phyloP scores from a whole-genome alignment of 257 asterid species.

The Solanum chmielewskii region DNA sequence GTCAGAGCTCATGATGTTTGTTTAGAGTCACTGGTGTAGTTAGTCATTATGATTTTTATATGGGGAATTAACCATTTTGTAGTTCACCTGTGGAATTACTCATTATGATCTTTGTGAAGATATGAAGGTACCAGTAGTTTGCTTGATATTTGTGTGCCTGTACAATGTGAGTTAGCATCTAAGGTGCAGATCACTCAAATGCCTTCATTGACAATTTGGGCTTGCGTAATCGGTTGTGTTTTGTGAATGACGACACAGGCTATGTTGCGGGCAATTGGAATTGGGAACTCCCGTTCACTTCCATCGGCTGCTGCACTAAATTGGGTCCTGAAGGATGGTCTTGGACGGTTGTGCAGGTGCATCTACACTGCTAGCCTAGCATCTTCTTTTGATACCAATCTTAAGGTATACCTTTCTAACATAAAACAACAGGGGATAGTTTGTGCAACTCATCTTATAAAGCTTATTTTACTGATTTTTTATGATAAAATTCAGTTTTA shows the following conservation, averaged over 20 bases:
- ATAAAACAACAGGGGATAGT: neutral
- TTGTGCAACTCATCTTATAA: neutral
- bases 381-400: constrained; percentile 89
- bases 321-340: constrained; percentile 98
- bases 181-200: neutral
- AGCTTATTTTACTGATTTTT: neutral
- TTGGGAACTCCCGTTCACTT: constrained; percentile 77
- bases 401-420: constrained; percentile 43
- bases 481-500: neutral
- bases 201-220: neutral
- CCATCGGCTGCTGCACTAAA: constrained; percentile 95
- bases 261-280: constrained; percentile 96
- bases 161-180: neutral
- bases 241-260: constrained; percentile 34
- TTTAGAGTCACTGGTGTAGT: neutral
- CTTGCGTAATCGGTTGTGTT: constrained; percentile 6
- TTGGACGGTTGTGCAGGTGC: constrained; percentile 88
- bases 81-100: neutral
- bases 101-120: neutral
- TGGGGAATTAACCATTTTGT: neutral
- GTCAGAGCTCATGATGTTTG: neutral
- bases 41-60: neutral
- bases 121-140: neutral
- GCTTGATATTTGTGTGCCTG: neutral
- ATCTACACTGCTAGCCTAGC: constrained; percentile 92